These are phyloP conservation scores for Tulasnella sp. DNA, from an alignment of 768 basidiomycete species.

Conservation along the genomic window DNA sequence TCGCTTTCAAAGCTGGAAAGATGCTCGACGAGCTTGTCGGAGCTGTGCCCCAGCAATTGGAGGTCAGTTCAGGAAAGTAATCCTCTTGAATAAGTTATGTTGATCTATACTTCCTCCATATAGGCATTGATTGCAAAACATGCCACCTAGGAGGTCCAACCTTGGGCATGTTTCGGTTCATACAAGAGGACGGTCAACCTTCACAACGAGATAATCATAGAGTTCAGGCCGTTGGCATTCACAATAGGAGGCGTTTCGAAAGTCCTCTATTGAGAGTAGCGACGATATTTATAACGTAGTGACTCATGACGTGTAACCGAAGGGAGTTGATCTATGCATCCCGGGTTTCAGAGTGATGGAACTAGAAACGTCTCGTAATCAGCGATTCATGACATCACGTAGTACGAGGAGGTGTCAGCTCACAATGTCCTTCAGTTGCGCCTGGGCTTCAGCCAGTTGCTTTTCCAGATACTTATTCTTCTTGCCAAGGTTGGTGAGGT, in stretches of 20 bases:
- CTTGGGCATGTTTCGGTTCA: no score
- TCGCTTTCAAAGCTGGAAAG: not conserved
- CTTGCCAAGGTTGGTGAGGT: slow-evolving; percentile 72
- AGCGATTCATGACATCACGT: no score
- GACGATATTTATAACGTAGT: not conserved
- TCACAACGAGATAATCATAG: no score
- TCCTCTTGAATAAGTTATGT: not conserved
- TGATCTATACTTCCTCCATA: not conserved
- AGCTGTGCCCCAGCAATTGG: not conserved
- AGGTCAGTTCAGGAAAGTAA: not conserved
- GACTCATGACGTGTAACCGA: not conserved
- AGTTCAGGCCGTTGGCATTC: not conserved
- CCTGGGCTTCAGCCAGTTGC: slow-evolving; percentile 84
- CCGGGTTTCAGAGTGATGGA: not conserved
- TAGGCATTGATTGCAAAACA: not conserved
- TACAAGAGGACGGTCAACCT: no score
- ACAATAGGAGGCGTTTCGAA: no score
- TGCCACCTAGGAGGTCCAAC: no score
- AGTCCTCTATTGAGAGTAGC: no score
- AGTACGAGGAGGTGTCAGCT: slow-evolving; percentile 23
- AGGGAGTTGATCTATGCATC: not conserved
- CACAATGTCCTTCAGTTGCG: slow-evolving; percentile 78
- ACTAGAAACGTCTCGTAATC: not conserved
- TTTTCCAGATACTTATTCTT: slow-evolving; percentile 95
- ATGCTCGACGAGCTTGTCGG: not conserved